These are phyloP conservation scores for Entomortierella parvispora DNA, from an alignment of 192 early-diverging fungal species.

Conservation along the genomic window DNA sequence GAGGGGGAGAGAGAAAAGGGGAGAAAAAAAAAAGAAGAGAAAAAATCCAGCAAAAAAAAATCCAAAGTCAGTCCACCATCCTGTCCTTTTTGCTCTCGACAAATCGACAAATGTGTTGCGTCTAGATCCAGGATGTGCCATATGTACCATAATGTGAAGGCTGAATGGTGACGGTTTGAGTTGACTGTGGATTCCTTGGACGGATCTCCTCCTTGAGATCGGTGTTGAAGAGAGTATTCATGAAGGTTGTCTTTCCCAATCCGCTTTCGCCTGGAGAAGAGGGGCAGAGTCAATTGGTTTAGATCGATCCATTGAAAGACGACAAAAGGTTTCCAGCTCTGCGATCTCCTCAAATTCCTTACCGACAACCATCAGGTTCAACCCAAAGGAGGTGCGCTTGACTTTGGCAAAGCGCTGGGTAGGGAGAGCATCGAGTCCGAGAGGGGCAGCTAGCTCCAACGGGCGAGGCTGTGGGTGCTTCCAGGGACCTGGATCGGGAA, in stretches of 20 bases:
- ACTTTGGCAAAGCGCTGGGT: slow-evolving; percentile 73
- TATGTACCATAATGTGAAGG: slow-evolving; percentile 80
- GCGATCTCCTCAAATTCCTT: slow-evolving; percentile 29
- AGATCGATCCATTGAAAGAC: not conserved
- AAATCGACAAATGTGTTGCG: slow-evolving; percentile 32
- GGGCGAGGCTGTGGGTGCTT: slow-evolving; percentile 76
- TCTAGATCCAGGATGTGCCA: not conserved
- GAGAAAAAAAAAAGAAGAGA: not conserved
- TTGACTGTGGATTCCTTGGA: slow-evolving; percentile 59
- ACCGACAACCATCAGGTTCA: slow-evolving; percentile 98
- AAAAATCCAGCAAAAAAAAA: too few relatives aligned
- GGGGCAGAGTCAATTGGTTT: not conserved
- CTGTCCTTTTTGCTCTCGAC: not conserved
- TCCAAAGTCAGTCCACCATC: not conserved
- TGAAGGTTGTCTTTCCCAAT: slow-evolving; percentile 98
- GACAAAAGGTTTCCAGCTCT: not conserved
- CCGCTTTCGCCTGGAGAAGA: slow-evolving; percentile 86
- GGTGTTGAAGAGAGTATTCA: slow-evolving; percentile 98
- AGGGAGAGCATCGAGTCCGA: slow-evolving; percentile 81
- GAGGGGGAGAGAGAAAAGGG: not conserved
- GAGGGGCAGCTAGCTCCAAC: slow-evolving; percentile 58
- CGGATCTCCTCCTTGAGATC: slow-evolving; percentile 85
- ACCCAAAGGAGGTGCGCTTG: slow-evolving; percentile 79
- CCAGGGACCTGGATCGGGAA: slow-evolving; percentile 88
- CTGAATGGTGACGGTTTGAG: slow-evolving; percentile 90